Evolutionary conservation across 2,329 filamentous ascomycete genomes (phyloP).

Genomic region (Cryoendolithus antarcticus): DNA sequence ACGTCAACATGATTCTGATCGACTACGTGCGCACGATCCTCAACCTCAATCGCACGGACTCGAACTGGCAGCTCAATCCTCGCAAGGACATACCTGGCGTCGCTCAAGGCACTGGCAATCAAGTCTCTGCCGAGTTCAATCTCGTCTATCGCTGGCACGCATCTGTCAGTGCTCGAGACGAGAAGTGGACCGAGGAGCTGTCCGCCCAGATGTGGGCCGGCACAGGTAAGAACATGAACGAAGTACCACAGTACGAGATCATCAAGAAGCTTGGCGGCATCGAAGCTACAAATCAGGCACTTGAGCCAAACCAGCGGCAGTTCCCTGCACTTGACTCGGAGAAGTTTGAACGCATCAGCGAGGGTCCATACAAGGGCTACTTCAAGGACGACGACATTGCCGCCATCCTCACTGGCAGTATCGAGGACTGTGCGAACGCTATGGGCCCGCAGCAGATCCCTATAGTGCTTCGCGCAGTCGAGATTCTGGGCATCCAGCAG

Average conservation of each 20-base stretch:
- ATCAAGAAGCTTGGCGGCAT: slow-evolving; percentile 17
- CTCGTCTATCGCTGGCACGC: slow-evolving; percentile 41
- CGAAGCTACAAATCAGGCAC: slow-evolving; percentile 15
- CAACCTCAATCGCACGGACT: slow-evolving; percentile 32
- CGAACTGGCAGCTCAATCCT: slow-evolving; percentile 33
- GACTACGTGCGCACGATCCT: slow-evolving; percentile 44
- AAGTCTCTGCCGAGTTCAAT: slow-evolving; percentile 42
- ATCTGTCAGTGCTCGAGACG: slow-evolving; percentile 32
- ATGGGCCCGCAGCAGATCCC: slow-evolving; percentile 51
- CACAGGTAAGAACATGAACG: slow-evolving; percentile 4
- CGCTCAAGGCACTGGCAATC: slow-evolving; percentile 30
- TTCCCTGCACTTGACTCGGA: slow-evolving; percentile 23
- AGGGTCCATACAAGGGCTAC: slow-evolving; percentile 32
- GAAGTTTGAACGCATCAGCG: slow-evolving; percentile 16
- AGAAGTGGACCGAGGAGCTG: slow-evolving; percentile 32
- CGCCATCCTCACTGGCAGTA: slow-evolving; percentile 42
- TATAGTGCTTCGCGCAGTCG: slow-evolving; percentile 45
- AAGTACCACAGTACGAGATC: slow-evolving; percentile 16
- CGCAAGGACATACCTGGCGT: slow-evolving; percentile 28
- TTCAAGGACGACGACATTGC: slow-evolving; percentile 49
- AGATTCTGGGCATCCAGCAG: slow-evolving; percentile 51
- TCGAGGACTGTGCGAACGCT: slow-evolving; percentile 47
- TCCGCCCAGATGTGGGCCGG: slow-evolving; percentile 21
- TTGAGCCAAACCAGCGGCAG: slow-evolving; percentile 20
- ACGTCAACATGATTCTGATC: slow-evolving; percentile 41